Conservation (phyloP, 495 filamentous ascomycete genomes). For the Aspergillus homomorphus region DNA sequence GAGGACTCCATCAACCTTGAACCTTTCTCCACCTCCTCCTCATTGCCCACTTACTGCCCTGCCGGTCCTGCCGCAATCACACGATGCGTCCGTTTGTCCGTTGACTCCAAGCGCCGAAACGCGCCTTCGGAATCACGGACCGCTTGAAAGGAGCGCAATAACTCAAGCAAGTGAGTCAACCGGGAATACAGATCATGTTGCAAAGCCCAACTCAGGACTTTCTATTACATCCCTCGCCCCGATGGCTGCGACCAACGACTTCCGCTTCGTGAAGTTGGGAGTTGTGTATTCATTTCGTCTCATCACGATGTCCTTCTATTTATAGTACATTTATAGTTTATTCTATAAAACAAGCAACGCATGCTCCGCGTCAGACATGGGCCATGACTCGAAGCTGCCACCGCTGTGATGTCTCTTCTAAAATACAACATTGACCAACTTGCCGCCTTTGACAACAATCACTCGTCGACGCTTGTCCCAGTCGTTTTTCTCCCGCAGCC, state of each 20-base stretch:
- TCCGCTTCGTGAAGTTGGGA: background rate
- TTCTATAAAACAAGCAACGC: background rate
- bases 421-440: slow-evolving; percentile 50
- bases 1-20: slow-evolving; percentile 8
- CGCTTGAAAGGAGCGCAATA: background rate
- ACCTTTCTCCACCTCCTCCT: slow-evolving; percentile 13
- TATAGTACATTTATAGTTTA: background rate
- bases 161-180: no score
- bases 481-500: slow-evolving; percentile 47
- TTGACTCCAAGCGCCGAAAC: slow-evolving; percentile 10
- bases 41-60: background rate
- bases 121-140: slow-evolving; percentile 1
- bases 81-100: slow-evolving; percentile 1
- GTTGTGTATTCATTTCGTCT: background rate
- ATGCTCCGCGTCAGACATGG: background rate
- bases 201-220: background rate
- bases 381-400: background rate
- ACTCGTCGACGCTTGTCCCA: slow-evolving; percentile 45
- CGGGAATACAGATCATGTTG: no score
- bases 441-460: slow-evolving; percentile 48
- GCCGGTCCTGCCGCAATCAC: slow-evolving; percentile 11
- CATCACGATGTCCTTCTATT: background rate
- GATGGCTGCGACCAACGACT: background rate
- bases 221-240: background rate
- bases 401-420: slow-evolving; percentile 15